Percentiles rank a stretch among this genome's conserved stretches.
These are phyloP conservation scores for Saturnispora besseyi DNA, from an alignment of 805 yeast species.

Conservation along the genomic window DNA sequence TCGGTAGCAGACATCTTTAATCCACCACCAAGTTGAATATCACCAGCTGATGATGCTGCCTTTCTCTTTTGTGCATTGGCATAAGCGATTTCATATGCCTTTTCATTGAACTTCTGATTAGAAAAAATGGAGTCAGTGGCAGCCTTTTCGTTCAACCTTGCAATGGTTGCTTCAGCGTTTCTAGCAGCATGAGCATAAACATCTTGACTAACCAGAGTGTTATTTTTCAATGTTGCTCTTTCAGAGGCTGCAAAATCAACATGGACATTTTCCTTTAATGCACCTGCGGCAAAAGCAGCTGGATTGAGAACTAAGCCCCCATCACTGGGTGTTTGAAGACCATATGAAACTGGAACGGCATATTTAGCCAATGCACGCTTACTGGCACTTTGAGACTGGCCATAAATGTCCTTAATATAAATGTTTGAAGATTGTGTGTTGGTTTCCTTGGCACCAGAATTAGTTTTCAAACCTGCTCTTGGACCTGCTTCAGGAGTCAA, in stretches of 20 bases:
- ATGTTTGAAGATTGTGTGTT: conserved; percentile 25
- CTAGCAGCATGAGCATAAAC: conserved; percentile 44
- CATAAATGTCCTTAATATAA: conserved; percentile 12
- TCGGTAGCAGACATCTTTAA: conserved; percentile 65
- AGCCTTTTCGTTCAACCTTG: conserved; percentile 20
- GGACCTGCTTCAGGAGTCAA: conserved; percentile 31
- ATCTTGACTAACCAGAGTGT: conserved; percentile 32
- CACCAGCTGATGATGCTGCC: conserved; percentile 34
- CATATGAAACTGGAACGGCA: conserved; percentile 19
- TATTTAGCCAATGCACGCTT: conserved; percentile 6
- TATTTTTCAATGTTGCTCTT: conserved; percentile 31
- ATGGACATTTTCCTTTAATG: conserved; percentile 29
- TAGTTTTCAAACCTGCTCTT: conserved; percentile 26
- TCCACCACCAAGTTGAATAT: conserved; percentile 84
- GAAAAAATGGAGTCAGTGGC: conserved; percentile 20
- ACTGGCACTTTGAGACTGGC: conserved; percentile 11
- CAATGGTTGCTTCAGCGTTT: conserved; percentile 35
- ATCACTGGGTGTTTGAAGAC: conserved; percentile 36
- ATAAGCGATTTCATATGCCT: conserved; percentile 73
- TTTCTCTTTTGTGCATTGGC: conserved; percentile 52
- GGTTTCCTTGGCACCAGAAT: conserved; percentile 14
- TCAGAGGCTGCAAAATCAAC: conserved; percentile 32
- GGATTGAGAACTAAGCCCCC: conserved; percentile 28
- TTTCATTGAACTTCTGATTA: conserved; percentile 40
- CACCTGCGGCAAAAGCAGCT: conserved; percentile 45